Percentiles rank a stretch among this genome's conserved stretches.
These are phyloP conservation scores for Mycena citricolor DNA, from an alignment of 1,284 basidiomycete genomes.

Conservation along the genomic window DNA sequence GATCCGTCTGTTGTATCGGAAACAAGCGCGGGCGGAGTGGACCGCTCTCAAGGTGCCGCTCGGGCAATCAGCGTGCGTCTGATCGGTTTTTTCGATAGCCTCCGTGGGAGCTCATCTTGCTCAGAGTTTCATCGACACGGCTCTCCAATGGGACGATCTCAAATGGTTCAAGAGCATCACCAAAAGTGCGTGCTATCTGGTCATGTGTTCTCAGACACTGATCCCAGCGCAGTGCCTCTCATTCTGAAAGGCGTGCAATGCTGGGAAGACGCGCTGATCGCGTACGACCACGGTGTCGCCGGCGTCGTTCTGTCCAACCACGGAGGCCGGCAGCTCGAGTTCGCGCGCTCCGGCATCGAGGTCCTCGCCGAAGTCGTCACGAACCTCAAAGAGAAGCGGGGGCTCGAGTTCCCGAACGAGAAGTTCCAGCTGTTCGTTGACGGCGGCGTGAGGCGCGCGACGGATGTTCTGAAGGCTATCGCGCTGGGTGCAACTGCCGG, in stretches of 20 bases:
- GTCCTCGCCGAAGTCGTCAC: slow-evolving; percentile 85
- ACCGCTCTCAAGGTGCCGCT: slow-evolving; percentile 89
- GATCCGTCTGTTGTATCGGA: slow-evolving; percentile 72
- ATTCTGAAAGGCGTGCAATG: slow-evolving; percentile 92
- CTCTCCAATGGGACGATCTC: slow-evolving; percentile 84
- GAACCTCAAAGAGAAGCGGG: slow-evolving; percentile 69
- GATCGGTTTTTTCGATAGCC: neutral
- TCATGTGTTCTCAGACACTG: neutral
- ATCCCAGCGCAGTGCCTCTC: slow-evolving; percentile 67
- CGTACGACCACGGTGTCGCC: slow-evolving; percentile 79
- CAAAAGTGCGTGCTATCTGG: slow-evolving; percentile 51
- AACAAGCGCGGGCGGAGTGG: slow-evolving; percentile 58
- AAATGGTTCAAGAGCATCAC: slow-evolving; percentile 89
- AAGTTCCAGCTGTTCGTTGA: slow-evolving; percentile 91
- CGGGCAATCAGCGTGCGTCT: slow-evolving; percentile 87
- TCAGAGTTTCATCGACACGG: slow-evolving; percentile 92
- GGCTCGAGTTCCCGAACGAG: slow-evolving; percentile 59
- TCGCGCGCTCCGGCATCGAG: slow-evolving; percentile 87
- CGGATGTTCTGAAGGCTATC: slow-evolving; percentile 91
- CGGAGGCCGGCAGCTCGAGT: slow-evolving; percentile 91
- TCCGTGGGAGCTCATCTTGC: slow-evolving; percentile 5
- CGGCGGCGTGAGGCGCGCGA: slow-evolving; percentile 88
- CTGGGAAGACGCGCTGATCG: slow-evolving; percentile 91
- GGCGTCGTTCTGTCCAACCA: slow-evolving; percentile 93
- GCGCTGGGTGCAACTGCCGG: slow-evolving; percentile 91